A percentile compares a stretch with the other conserved stretches of the same genome.
Conservation (phyloP, 1,284 basidiomycete species). For the Sporisorium reilianum region DNA sequence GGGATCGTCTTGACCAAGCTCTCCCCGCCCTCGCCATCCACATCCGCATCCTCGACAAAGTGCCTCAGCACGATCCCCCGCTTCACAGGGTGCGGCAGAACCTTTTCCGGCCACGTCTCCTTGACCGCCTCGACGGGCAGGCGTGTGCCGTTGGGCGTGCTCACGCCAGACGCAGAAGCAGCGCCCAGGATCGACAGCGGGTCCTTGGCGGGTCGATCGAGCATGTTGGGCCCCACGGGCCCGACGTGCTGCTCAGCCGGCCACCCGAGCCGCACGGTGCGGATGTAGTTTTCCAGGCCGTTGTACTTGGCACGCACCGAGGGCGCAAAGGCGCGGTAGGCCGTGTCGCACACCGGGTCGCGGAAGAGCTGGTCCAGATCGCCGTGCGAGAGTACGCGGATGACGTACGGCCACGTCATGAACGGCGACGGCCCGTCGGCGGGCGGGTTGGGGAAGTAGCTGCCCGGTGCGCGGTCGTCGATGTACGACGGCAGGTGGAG, state of each 20-base stretch:
- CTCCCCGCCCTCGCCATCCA: slow-evolving; percentile 10
- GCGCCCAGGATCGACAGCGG: slow-evolving; percentile 9
- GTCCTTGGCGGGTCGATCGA: slow-evolving; percentile 32
- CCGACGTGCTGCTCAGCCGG: slow-evolving; percentile 14
- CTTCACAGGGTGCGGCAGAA: slow-evolving; percentile 19
- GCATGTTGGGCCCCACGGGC: slow-evolving; percentile 26
- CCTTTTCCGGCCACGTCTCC: slow-evolving; percentile 45
- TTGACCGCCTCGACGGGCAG: slow-evolving; percentile 22
- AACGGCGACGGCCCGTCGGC: slow-evolving; percentile 11
- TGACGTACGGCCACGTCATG: slow-evolving; percentile 44
- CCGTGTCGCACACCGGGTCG: slow-evolving; percentile 42
- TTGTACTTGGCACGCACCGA: slow-evolving; percentile 35
- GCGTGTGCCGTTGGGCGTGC: slow-evolving; percentile 23
- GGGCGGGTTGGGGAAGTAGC: slow-evolving; percentile 31
- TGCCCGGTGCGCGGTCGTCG: slow-evolving; percentile 24
- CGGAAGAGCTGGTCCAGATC: slow-evolving; percentile 59
- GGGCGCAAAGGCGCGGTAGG: slow-evolving; percentile 49
- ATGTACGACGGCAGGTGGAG: slow-evolving; percentile 28
- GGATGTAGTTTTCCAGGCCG: slow-evolving; percentile 58
- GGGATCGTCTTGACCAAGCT: slow-evolving; percentile 43
- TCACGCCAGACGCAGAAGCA: slow-evolving; percentile 11
- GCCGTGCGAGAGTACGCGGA: slow-evolving; percentile 32
- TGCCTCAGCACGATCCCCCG: slow-evolving; percentile 10
- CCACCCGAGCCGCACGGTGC: slow-evolving; percentile 52
- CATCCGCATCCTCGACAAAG: slow-evolving; percentile 35